Evolutionary conservation across 768 basidiomycete genomes (phyloP).

Genomic region (Russula sp.): DNA sequence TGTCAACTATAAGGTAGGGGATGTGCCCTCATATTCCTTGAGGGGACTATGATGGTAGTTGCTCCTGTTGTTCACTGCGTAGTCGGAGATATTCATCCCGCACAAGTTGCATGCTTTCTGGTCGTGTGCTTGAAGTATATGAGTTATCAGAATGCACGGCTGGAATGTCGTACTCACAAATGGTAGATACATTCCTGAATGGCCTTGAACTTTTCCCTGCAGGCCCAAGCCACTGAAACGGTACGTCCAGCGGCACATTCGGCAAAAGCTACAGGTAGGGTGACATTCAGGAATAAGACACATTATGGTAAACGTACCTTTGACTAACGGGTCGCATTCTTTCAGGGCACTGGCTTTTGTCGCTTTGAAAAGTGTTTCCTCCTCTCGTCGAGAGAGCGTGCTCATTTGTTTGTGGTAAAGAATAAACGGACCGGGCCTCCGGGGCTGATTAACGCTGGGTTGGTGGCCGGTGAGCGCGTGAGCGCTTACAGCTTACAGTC

Average conservation of each 20-base stretch:
- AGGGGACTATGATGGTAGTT: conserved; percentile 6
- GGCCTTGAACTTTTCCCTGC: conserved; percentile 55
- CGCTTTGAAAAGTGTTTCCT: conserved; percentile 76
- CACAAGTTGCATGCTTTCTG: conserved; percentile 65
- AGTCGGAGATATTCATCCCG: conserved; percentile 68
- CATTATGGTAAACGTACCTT: conserved; percentile 40
- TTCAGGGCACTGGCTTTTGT: conserved; percentile 73
- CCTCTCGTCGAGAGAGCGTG: conserved; percentile 79
- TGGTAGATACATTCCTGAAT: conserved; percentile 75
- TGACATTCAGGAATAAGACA: neutral
- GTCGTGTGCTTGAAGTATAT: conserved; percentile 46
- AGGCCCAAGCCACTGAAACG: conserved; percentile 81
- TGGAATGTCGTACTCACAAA: conserved; percentile 47
- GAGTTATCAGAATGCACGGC: neutral
- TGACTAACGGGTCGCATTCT: conserved; percentile 69
- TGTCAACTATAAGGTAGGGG: neutral
- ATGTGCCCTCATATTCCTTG: neutral
- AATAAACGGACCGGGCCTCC: conserved; percentile 3
- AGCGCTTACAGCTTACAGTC: no score
- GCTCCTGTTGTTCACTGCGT: conserved; percentile 35
- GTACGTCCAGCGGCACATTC: conserved; percentile 77
- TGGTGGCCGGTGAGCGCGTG: no score
- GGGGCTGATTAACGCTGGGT: no score
- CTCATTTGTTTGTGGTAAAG: conserved; percentile 47
- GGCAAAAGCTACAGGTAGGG: conserved; percentile 56